Percentiles rank a stretch among this genome's conserved stretches.
Evolutionary conservation across 1,139 yeast genomes (phyloP).

Genomic region (Diutina rugosa): DNA sequence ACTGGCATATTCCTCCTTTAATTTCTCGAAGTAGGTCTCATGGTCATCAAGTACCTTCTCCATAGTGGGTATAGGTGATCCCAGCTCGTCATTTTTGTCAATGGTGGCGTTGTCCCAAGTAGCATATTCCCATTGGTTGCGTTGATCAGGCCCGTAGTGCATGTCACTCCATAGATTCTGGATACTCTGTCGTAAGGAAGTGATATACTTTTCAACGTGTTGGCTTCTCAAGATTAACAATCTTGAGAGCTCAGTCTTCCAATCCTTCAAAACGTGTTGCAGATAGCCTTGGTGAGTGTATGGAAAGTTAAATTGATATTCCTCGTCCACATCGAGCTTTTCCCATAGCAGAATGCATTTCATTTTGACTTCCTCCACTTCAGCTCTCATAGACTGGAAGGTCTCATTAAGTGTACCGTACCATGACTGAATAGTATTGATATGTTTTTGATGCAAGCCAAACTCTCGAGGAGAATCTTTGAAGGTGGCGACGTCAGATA

Average conservation of each 20-base stretch:
- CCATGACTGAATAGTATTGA: slow-evolving; percentile 19
- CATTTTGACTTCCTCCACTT: slow-evolving; percentile 17
- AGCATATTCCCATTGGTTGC: slow-evolving; percentile 21
- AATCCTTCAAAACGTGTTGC: slow-evolving; percentile 22
- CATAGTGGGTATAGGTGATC: slow-evolving; percentile 27
- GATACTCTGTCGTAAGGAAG: slow-evolving; percentile 46
- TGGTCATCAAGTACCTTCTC: slow-evolving; percentile 44
- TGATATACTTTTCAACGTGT: slow-evolving; percentile 54
- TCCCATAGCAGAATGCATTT: slow-evolving; percentile 38
- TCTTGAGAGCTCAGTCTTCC: slow-evolving; percentile 43
- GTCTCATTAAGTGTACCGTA: slow-evolving; percentile 15
- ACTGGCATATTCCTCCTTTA: slow-evolving; percentile 37
- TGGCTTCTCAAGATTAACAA: slow-evolving; percentile 48
- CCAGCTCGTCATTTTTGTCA: slow-evolving; percentile 19
- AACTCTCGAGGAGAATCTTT: slow-evolving; percentile 21
- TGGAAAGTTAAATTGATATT: slow-evolving; percentile 24
- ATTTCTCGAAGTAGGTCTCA: slow-evolving; percentile 43
- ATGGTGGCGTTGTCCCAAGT: slow-evolving; percentile 5
- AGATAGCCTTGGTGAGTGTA: slow-evolving; percentile 22
- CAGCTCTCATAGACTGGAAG: slow-evolving; percentile 20
- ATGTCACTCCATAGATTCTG: slow-evolving; percentile 49
- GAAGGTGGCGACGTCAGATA: neutral
- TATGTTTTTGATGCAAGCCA: slow-evolving; percentile 25
- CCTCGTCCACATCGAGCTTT: slow-evolving; percentile 29
- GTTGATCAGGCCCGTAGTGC: slow-evolving; percentile 38